Conservation (phyloP, 768 basidiomycete genomes). For the Naganishia randhawae region DNA sequence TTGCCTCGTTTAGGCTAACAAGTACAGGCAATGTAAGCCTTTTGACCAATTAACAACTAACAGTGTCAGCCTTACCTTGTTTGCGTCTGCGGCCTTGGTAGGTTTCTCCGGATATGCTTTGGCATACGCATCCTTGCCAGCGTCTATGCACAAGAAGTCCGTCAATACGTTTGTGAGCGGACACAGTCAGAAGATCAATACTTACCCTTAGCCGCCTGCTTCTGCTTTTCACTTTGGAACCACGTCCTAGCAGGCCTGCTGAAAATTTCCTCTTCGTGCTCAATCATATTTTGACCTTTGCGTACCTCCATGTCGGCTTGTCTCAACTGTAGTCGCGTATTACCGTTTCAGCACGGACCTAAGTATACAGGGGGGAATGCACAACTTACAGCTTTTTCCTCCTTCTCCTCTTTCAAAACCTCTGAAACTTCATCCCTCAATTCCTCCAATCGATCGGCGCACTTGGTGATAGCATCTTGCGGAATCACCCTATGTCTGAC, state of each 20-base stretch:
- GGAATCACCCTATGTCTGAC: constrained; percentile 85
- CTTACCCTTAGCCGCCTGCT: constrained; percentile 71
- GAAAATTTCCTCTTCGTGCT: constrained; percentile 87
- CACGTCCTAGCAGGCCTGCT: constrained; percentile 93
- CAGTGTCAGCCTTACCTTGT: constrained; percentile 30
- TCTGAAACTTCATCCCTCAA: constrained; percentile 73
- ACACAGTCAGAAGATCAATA: neutral
- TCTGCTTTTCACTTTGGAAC: constrained; percentile 90
- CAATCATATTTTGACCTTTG: constrained; percentile 92
- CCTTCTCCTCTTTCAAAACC: constrained; percentile 84
- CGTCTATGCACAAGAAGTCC: constrained; percentile 54
- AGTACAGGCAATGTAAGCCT: neutral
- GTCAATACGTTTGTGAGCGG: constrained; percentile 20
- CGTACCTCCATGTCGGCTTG: constrained; percentile 92
- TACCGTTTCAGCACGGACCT: constrained; percentile 25
- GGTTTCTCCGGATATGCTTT: constrained; percentile 55
- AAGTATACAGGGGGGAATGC: constrained; percentile 51
- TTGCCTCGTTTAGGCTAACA: constrained; percentile 47
- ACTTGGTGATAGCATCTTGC: constrained; percentile 66
- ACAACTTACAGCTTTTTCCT: constrained; percentile 67
- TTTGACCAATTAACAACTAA: neutral
- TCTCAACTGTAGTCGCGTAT: constrained; percentile 59
- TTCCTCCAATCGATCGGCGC: constrained; percentile 64
- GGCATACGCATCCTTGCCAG: constrained; percentile 74
- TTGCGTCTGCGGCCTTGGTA: constrained; percentile 50